These are phyloP conservation scores for Punica granatum DNA, from an alignment of 345 rosid genomes.

Conservation along the genomic window DNA sequence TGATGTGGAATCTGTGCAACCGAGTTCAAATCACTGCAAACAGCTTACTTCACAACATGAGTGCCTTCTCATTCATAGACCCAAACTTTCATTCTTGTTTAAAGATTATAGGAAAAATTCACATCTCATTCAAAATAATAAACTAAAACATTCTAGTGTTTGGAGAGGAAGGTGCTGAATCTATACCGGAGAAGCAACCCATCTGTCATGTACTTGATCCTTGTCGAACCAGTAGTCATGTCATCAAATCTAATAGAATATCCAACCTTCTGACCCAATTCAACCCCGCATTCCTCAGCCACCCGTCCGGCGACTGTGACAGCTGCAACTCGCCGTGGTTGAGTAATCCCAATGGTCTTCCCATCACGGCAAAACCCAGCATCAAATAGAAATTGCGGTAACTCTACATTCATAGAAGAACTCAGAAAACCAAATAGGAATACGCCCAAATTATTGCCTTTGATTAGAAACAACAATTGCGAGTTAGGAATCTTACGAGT, in stretches of 20 bases:
- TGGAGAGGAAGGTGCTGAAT: background rate
- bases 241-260: constrained; percentile 84
- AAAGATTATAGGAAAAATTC: background rate
- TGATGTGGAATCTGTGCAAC: background rate
- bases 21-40: background rate
- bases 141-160: background rate
- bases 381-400: constrained; percentile 70
- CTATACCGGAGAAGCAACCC: constrained; percentile 70
- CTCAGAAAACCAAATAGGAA: background rate
- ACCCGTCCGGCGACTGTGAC: constrained; percentile 81
- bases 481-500: constrained; percentile 43
- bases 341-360: constrained; percentile 69
- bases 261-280: constrained; percentile 78
- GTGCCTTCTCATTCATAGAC: background rate
- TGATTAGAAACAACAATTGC: background rate
- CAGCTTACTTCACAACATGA: background rate
- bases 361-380: constrained; percentile 78
- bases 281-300: constrained; percentile 74
- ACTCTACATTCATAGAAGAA: constrained; percentile 32
- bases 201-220: constrained; percentile 91
- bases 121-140: background rate
- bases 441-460: background rate
- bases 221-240: constrained; percentile 52
- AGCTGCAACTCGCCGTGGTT: constrained; percentile 93
- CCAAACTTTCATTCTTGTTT: background rate